Conservation (phyloP, 352 stramenopile species). For the Phytophthora parvispora region DNA sequence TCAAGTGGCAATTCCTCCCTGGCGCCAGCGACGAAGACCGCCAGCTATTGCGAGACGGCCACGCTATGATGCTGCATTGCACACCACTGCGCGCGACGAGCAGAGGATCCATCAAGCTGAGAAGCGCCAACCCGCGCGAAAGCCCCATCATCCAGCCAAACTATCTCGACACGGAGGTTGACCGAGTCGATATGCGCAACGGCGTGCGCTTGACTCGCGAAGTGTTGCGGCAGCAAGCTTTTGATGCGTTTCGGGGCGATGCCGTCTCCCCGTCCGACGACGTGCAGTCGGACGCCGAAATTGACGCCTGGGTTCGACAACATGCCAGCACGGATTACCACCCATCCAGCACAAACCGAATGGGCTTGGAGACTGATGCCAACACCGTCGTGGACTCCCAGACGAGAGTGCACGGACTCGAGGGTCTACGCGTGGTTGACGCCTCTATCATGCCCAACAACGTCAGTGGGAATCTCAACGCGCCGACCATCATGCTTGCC, state of each 20-base stretch:
- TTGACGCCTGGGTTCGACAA: constrained; percentile 85
- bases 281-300: constrained; percentile 65
- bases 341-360: constrained; percentile 88
- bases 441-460: constrained; percentile 95
- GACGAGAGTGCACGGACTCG: constrained; percentile 86
- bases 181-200: constrained; percentile 72
- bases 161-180: constrained; percentile 79
- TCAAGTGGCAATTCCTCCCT: constrained; percentile 91
- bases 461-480: constrained; percentile 95
- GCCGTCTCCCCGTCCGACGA: constrained; percentile 64
- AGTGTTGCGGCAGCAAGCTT: constrained; percentile 85
- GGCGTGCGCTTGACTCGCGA: constrained; percentile 79
- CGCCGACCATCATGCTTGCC: constrained; percentile 92
- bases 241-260: constrained; percentile 83
- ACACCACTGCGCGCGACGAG: constrained; percentile 87
- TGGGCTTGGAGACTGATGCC: constrained; percentile 63
- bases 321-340: constrained; percentile 88
- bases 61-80: constrained; percentile 87
- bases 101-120: constrained; percentile 79
- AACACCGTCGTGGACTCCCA: constrained; percentile 89
- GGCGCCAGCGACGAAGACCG: constrained; percentile 49
- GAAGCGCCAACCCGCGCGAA: constrained; percentile 68
- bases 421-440: constrained; percentile 90
- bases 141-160: constrained; percentile 86
- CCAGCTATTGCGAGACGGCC: constrained; percentile 34